A percentile compares a stretch with the other conserved stretches of the same genome.
phyloP scores from a whole-genome alignment of 2,329 filamentous ascomycete genomes.

The Fusarium transvaalense region DNA sequence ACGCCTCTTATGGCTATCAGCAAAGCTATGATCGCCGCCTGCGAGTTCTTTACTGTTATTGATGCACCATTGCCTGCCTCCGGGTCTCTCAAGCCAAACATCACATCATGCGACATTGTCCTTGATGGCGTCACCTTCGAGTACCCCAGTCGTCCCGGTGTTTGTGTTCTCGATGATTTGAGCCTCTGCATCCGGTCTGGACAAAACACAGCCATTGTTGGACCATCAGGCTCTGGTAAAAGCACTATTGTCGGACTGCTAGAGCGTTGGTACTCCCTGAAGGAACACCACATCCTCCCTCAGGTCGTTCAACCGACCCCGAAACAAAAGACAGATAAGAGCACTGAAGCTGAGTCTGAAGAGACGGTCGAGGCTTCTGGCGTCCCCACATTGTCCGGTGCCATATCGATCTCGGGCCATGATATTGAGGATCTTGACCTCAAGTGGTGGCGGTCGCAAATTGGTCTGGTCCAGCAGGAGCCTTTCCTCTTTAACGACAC shows the following conservation, averaged over 20 bases:
- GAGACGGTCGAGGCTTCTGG: background rate
- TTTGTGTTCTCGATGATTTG: slow-evolving; percentile 57
- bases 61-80: slow-evolving; percentile 42
- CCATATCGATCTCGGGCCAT: slow-evolving; percentile 2
- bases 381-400: slow-evolving; percentile 2
- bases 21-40: slow-evolving; percentile 49
- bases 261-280: slow-evolving; percentile 72
- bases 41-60: slow-evolving; percentile 49
- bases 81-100: slow-evolving; percentile 44
- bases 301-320: slow-evolving; percentile 10
- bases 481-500: slow-evolving; percentile 67
- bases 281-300: slow-evolving; percentile 26
- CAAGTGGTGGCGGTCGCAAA: slow-evolving; percentile 43
- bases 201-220: slow-evolving; percentile 76
- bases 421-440: slow-evolving; percentile 36
- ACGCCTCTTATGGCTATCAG: slow-evolving; percentile 55
- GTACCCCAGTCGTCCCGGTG: slow-evolving; percentile 41
- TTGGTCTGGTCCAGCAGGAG: slow-evolving; percentile 65
- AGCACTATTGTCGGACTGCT: slow-evolving; percentile 76
- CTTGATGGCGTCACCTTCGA: slow-evolving; percentile 52
- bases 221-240: slow-evolving; percentile 76
- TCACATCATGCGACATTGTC: slow-evolving; percentile 58
- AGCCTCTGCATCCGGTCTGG: slow-evolving; percentile 67
- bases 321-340: background rate
- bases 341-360: background rate